Evolutionary conservation across 208 protist genomes (phyloP).

Genomic region (Angomonas desouzai): DNA sequence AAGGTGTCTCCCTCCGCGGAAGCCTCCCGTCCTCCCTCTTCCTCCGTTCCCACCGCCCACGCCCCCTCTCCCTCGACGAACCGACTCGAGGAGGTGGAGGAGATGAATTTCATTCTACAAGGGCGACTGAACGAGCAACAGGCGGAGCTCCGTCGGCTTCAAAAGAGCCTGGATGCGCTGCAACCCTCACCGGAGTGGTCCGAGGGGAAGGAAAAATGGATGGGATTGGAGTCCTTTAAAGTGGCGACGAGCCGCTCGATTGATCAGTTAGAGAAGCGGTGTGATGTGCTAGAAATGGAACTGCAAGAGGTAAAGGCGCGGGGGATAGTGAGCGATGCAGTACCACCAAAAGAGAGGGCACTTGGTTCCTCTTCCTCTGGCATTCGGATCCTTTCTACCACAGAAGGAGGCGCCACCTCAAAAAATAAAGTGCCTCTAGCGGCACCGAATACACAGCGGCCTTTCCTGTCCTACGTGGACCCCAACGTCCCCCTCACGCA

Average conservation of each 20-base stretch:
- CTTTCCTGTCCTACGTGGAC: not conserved
- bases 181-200: not conserved
- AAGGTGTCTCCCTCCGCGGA: not conserved
- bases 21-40: not conserved
- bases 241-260: not conserved
- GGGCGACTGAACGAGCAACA: not conserved
- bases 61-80: not conserved
- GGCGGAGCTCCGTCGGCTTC: not conserved
- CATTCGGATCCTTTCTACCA: not conserved
- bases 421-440: not conserved
- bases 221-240: conserved; percentile 1
- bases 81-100: not conserved
- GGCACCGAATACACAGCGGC: not conserved
- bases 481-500: not conserved
- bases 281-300: not conserved
- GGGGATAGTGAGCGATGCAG: too few relatives aligned
- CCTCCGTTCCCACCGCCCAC: not conserved
- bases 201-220: not conserved
- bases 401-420: not conserved
- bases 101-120: not conserved
- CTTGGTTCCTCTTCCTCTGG: not conserved
- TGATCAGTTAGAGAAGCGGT: not conserved
- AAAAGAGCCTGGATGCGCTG: not conserved
- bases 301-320: not conserved
- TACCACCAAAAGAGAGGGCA: too few relatives aligned